Evolutionary conservation across 192 early-diverging fungal species (phyloP), one percentile per base, ranked within the genome.

Genomic region (Geranomyces variabilis): DNA sequence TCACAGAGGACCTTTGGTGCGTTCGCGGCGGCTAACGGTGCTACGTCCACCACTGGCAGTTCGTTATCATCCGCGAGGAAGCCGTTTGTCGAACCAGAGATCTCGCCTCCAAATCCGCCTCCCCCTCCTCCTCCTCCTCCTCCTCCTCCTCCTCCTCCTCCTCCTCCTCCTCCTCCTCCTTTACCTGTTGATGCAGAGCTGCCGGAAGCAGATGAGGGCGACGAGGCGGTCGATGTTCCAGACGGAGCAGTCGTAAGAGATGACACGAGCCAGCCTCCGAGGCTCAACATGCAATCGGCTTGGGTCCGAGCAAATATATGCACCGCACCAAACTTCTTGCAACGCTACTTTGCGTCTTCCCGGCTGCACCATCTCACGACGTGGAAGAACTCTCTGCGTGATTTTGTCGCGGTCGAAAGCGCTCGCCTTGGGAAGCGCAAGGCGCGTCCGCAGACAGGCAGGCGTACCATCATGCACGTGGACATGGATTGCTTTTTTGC

Each of bases 401-500:
- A 92, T 3, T 82, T 84, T 53, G 88, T 90, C 66, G 13, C 81
- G 15, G 29, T 60, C 6, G n/a, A 53, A 53, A 53, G 51, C 51
- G 51, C 19, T 26, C 51, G n/a, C 19, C 75, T 12, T 19, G 17
- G 71, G 36, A 28, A 31, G 15, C 30, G 55, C n/a, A 4, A 53
- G n/a, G n/a, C 67, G 66, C 69, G 36, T 36, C 70, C 68, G 10
- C 58, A 66, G 10, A 7, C 59, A 24, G 29, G 29, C 47, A 30
- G 45, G n/a, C n/a, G n/a, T 41, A 71, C 81, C 9, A 84, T 90
- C 44, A 88, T 94, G 83, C 94, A 97, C 75, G 84, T 93, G 7
- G 96, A 96, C 63, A 91, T 97, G 80, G 96, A 97, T 81, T 95
- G 93, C 75, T 97, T 95, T 65, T 97, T 97, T 80, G 94, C 90